phyloP scores from a whole-genome alignment of 1,139 yeast species.

The Yamadazyma pseudoaaseri region DNA sequence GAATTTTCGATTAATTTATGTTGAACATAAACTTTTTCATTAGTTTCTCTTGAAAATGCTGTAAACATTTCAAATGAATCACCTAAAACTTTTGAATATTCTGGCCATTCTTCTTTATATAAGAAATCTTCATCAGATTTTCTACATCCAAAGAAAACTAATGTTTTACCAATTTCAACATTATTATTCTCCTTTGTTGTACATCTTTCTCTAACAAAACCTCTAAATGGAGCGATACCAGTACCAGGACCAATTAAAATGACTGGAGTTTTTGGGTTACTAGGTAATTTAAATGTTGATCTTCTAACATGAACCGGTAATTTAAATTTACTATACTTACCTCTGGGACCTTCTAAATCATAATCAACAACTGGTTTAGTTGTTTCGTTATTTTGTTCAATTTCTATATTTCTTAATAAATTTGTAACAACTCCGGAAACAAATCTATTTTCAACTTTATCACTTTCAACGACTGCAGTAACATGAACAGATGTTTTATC shows the following conservation, averaged over 20 bases:
- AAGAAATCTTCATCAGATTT: constrained; percentile 70
- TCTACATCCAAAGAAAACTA: constrained; percentile 88
- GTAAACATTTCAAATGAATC: constrained; percentile 67
- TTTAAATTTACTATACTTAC: constrained; percentile 51
- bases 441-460: constrained; percentile 37
- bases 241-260: constrained; percentile 98
- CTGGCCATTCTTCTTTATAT: constrained; percentile 84
- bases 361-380: constrained; percentile 55
- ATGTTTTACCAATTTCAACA: constrained; percentile 64
- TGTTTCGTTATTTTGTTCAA: constrained; percentile 52
- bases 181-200: constrained; percentile 43
- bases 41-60: constrained; percentile 81
- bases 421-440: constrained; percentile 91
- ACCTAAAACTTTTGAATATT: constrained; percentile 63
- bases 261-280: constrained; percentile 78
- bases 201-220: constrained; percentile 81
- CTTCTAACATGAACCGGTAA: constrained; percentile 93
- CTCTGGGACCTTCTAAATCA: constrained; percentile 81
- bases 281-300: constrained; percentile 92
- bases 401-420: constrained; percentile 71
- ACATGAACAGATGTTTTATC: constrained; percentile 76
- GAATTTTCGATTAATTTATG: constrained; percentile 67
- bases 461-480: constrained; percentile 91
- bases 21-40: constrained; percentile 83
- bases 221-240: constrained; percentile 97